Percentiles rank a stretch among this genome's conserved stretches.
Conservation (phyloP, 2,329 filamentous ascomycete genomes). For the Penicillium sp. region DNA sequence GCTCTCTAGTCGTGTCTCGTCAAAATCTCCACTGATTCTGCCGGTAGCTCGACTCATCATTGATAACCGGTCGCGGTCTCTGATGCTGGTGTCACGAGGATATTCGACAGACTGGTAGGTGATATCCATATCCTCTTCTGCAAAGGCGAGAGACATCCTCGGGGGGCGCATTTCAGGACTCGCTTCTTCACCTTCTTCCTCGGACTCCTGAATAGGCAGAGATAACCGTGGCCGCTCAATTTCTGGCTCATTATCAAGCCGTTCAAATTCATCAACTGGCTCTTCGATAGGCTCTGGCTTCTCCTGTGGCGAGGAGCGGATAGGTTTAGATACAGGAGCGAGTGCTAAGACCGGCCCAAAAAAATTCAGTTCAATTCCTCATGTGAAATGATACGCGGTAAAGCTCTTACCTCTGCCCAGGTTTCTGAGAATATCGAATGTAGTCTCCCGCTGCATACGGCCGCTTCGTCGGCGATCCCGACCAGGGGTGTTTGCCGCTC, state of each 20-base stretch:
- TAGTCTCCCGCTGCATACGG: slow-evolving; percentile 46
- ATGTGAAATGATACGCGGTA: background rate
- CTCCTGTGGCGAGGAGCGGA: slow-evolving; percentile 41
- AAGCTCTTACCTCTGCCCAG: slow-evolving; percentile 42
- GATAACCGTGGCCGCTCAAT: slow-evolving; percentile 36
- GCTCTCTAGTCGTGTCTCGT: slow-evolving; percentile 41
- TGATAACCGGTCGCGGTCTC: slow-evolving; percentile 33
- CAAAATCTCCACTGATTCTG: slow-evolving; percentile 46
- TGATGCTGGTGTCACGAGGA: slow-evolving; percentile 34
- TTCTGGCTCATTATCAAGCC: slow-evolving; percentile 42
- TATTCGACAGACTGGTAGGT: slow-evolving; percentile 37
- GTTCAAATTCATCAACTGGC: slow-evolving; percentile 35
- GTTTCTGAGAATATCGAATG: slow-evolving; percentile 47
- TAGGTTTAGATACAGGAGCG: slow-evolving; percentile 41
- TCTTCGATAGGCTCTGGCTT: slow-evolving; percentile 17
- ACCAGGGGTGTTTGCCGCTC: slow-evolving; percentile 45
- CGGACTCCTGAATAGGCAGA: slow-evolving; percentile 41
- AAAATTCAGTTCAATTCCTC: background rate
- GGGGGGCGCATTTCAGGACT: slow-evolving; percentile 33
- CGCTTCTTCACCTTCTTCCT: slow-evolving; percentile 39
- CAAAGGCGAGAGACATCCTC: slow-evolving; percentile 36
- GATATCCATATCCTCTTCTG: slow-evolving; percentile 41
- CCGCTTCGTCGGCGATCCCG: slow-evolving; percentile 44
- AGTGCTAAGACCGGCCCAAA: slow-evolving; percentile 32
- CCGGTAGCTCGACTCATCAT: slow-evolving; percentile 38